Conservation (phyloP, 2,329 filamentous ascomycete species). For the Cercospora janseana region DNA sequence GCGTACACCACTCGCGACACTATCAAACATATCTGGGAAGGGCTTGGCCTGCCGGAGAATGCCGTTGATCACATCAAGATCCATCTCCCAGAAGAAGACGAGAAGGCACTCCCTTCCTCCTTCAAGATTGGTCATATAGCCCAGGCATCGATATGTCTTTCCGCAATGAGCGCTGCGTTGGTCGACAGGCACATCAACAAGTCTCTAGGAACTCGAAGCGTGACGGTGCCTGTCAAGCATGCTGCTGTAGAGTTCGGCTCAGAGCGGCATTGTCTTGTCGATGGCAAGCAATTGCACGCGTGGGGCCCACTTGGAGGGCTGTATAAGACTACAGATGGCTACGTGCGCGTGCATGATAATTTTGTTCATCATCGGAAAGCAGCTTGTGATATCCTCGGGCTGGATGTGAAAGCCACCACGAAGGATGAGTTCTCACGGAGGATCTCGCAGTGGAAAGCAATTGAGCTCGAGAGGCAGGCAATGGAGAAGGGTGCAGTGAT, state of each 20-base stretch:
- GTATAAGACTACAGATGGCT: conserved; percentile 52
- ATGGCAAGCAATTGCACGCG: conserved; percentile 38
- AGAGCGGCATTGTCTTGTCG: conserved; percentile 50
- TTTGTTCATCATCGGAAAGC: conserved; percentile 53
- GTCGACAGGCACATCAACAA: conserved; percentile 36
- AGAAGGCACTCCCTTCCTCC: conserved; percentile 47
- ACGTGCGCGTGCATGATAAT: conserved; percentile 56
- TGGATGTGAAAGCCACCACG: conserved; percentile 35
- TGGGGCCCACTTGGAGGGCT: conserved; percentile 53
- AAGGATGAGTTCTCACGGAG: conserved; percentile 43
- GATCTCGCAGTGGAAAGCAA: conserved; percentile 43
- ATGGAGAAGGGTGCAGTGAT: conserved; percentile 46
- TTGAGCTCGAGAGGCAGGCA: conserved; percentile 52
- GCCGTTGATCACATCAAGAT: conserved; percentile 1
- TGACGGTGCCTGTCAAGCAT: conserved; percentile 48
- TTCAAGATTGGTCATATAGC: conserved; percentile 56
- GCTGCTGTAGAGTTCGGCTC: conserved; percentile 56
- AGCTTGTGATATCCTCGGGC: conserved; percentile 46
- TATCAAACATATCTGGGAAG: conserved; percentile 36
- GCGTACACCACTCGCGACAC: conserved; percentile 32
- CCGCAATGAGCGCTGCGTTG: conserved; percentile 52
- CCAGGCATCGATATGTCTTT: conserved; percentile 53
- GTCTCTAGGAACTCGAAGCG: conserved; percentile 34
- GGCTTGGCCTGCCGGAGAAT: conserved; percentile 23
- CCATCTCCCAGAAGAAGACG: conserved; percentile 27